Evolutionary conservation across 2,329 filamentous ascomycete genomes (phyloP).

Genomic region (Botrytis deweyae): DNA sequence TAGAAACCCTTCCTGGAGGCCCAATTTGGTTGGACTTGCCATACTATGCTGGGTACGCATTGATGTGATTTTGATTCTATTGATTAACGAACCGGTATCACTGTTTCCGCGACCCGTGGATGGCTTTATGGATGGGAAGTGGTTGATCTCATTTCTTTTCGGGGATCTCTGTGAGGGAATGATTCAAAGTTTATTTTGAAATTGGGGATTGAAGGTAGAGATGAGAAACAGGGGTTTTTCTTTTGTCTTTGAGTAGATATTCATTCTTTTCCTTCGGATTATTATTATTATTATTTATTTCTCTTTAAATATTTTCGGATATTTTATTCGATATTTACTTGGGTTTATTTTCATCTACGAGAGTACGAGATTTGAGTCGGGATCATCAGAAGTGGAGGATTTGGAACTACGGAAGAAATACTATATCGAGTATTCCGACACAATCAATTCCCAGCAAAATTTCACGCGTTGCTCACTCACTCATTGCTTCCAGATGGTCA

Average conservation of each 20-base stretch:
- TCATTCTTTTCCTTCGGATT: background rate
- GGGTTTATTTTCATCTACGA: background rate
- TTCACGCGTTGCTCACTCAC: background rate
- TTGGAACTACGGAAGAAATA: background rate
- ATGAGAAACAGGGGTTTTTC: background rate
- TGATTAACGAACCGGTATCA: background rate
- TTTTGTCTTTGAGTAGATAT: background rate
- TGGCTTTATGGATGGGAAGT: background rate
- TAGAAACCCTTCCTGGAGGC: background rate
- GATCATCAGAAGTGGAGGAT: background rate
- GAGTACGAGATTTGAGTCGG: background rate
- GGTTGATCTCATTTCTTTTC: constrained; percentile 4
- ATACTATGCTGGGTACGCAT: background rate
- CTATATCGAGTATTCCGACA: background rate
- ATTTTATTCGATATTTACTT: background rate
- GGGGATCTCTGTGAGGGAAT: background rate
- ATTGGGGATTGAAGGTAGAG: background rate
- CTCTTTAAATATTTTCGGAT: background rate
- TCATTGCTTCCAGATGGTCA: background rate
- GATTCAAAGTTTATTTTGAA: constrained; percentile 1
- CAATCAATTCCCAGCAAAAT: background rate
- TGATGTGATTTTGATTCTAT: background rate
- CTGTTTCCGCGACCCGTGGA: background rate
- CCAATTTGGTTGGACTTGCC: background rate
- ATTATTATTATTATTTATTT: background rate